A percentile compares a stretch with the other conserved stretches of the same genome.
Evolutionary conservation across 192 early-diverging fungal genomes (phyloP).

Genomic region (Backusella psychrophila): DNA sequence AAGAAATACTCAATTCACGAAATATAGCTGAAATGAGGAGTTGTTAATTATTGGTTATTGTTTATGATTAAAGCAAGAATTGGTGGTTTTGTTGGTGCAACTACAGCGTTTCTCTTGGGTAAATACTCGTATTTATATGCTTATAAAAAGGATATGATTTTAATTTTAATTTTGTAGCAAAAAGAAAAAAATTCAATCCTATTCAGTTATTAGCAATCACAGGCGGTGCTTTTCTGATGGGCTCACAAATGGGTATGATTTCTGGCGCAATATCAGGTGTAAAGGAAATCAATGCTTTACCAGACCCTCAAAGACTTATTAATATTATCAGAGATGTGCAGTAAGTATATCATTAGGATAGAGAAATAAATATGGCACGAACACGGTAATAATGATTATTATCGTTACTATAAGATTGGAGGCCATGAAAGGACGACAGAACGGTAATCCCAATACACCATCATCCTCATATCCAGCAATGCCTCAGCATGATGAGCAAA

Average conservation of each 20-base stretch:
- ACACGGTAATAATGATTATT: not conserved
- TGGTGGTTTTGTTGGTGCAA: conserved; percentile 28
- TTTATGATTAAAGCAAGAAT: conserved; percentile 12
- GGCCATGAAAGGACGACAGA: not conserved
- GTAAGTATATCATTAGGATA: conserved; percentile 21
- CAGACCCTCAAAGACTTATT: conserved; percentile 29
- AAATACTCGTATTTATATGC: not conserved
- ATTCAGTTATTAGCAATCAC: conserved; percentile 20
- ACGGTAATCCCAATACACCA: not conserved
- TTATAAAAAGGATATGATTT: not conserved
- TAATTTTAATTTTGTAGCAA: not conserved
- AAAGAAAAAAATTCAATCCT: conserved; percentile 21
- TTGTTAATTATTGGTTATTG: not conserved
- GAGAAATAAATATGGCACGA: not conserved
- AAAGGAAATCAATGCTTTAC: conserved; percentile 24
- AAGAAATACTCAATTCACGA: not conserved
- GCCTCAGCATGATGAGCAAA: not conserved
- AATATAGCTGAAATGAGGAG: not conserved
- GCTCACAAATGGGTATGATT: conserved; percentile 36
- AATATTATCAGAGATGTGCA: conserved; percentile 30
- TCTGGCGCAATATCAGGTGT: conserved; percentile 30
- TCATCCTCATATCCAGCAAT: not conserved
- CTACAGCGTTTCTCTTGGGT: conserved; percentile 25
- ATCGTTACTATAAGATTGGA: not conserved
- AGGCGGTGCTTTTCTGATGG: conserved; percentile 34